These are phyloP conservation scores for Lepiota brunneoincarnata DNA, from an alignment of 768 basidiomycete species.

Conservation along the genomic window DNA sequence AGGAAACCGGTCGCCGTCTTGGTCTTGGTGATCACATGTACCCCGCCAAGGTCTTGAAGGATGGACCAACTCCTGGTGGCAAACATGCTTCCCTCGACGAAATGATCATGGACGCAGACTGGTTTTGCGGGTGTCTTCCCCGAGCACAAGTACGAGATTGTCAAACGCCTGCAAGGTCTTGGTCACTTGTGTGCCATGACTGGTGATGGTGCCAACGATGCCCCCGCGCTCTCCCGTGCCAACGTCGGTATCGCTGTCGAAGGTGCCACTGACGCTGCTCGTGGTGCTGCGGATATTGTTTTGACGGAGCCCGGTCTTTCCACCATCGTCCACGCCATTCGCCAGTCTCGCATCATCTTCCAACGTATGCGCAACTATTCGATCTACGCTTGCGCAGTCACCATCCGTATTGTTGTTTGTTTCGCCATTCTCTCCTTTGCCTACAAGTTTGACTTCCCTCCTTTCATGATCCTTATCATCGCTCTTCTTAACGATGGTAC, in stretches of 20 bases:
- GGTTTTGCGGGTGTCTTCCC: slow-evolving; percentile 99
- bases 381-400: slow-evolving; percentile 93
- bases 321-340: slow-evolving; percentile 98
- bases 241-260: slow-evolving; percentile 99
- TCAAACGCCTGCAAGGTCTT: slow-evolving; percentile 95
- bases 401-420: slow-evolving; percentile 98
- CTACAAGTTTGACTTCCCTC: slow-evolving; percentile 98
- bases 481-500: slow-evolving; percentile 97
- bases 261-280: slow-evolving; percentile 98
- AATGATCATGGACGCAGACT: slow-evolving; percentile 99
- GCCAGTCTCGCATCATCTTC: slow-evolving; percentile 98
- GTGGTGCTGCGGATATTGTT: slow-evolving; percentile 98
- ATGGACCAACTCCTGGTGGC: slow-evolving; percentile 86
- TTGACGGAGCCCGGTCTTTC: slow-evolving; percentile 98
- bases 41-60: slow-evolving; percentile 95
- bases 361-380: slow-evolving; percentile 99
- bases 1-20: slow-evolving; percentile 98
- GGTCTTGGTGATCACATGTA: slow-evolving; percentile 99
- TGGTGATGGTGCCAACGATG: slow-evolving; percentile 99
- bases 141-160: slow-evolving; percentile 99
- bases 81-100: slow-evolving; percentile 87
- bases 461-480: slow-evolving; percentile 99
- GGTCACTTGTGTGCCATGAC: slow-evolving; percentile 98
- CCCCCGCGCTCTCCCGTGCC: slow-evolving; percentile 95
- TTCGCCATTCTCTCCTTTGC: slow-evolving; percentile 95